A percentile compares a stretch with the other conserved stretches of the same genome.
phyloP scores from a whole-genome alignment of 2,329 filamentous ascomycete species.

The Fusarium odoratissimum region DNA sequence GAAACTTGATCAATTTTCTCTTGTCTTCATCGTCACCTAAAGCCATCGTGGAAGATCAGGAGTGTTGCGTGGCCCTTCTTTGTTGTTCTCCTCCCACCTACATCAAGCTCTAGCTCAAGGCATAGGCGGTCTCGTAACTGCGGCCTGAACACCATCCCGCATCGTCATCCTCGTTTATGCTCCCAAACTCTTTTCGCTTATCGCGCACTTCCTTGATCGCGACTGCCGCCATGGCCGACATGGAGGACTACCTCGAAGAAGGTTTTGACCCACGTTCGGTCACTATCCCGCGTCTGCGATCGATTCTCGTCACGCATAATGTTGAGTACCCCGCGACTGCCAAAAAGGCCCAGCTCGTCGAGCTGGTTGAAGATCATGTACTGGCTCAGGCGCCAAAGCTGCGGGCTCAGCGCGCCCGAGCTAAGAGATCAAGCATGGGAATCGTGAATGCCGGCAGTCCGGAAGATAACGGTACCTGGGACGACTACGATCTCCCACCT shows the following conservation, averaged over 20 bases:
- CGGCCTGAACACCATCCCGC: conserved; percentile 31
- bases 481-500: conserved; percentile 67
- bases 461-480: conserved; percentile 71
- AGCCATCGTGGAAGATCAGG: background rate
- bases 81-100: conserved; percentile 21
- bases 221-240: conserved; percentile 66
- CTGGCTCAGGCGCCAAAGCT: conserved; percentile 82
- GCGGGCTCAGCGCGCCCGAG: conserved; percentile 77
- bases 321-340: conserved; percentile 87
- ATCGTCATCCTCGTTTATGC: conserved; percentile 21
- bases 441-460: conserved; percentile 78
- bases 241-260: conserved; percentile 86
- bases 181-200: conserved; percentile 10
- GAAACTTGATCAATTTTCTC: background rate
- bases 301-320: conserved; percentile 90
- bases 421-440: conserved; percentile 87
- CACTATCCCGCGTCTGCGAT: conserved; percentile 88
- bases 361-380: conserved; percentile 83
- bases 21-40: conserved; percentile 8
- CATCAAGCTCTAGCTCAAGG: conserved; percentile 8
- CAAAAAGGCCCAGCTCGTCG: conserved; percentile 90
- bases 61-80: conserved; percentile 20
- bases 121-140: conserved; percentile 24
- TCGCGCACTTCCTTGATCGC: conserved; percentile 16
- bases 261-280: conserved; percentile 86